These are phyloP conservation scores for Acanthamoeba healyi DNA, from an alignment of 208 protist species.

Conservation along the genomic window DNA sequence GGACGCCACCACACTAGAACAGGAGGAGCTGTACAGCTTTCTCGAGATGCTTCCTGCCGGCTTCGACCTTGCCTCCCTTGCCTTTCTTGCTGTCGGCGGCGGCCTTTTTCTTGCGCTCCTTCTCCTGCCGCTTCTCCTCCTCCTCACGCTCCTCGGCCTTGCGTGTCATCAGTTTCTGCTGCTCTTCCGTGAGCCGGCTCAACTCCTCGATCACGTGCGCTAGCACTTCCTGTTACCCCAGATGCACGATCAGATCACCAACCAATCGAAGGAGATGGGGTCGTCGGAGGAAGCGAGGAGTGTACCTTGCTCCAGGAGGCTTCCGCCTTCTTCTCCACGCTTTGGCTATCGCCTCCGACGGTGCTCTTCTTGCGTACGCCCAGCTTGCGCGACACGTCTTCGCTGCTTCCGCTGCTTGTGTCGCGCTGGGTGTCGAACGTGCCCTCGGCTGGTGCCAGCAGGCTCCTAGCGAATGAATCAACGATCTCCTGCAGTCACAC, in stretches of 20 bases:
- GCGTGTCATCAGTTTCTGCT: neutral
- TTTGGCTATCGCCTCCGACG: neutral
- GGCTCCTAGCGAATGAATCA: slow-evolving; percentile 53
- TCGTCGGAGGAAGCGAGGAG: neutral
- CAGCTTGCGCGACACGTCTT: neutral
- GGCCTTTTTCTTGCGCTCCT: neutral
- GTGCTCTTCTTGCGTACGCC: slow-evolving; percentile 21
- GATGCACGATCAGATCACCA: no score
- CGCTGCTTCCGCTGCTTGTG: neutral
- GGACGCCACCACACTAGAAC: no score
- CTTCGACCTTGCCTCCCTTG: slow-evolving; percentile 11
- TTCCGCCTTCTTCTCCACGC: neutral
- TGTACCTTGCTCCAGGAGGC: neutral
- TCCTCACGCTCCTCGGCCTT: slow-evolving; percentile 21
- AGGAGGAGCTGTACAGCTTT: neutral
- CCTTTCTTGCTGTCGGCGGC: no score
- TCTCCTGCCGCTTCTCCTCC: neutral
- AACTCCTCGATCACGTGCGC: neutral
- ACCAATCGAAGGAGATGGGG: no score
- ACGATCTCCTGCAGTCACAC: slow-evolving; percentile 70
- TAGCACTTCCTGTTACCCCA: slow-evolving; percentile 4
- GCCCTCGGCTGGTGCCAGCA: slow-evolving; percentile 46
- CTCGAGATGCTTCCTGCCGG: neutral
- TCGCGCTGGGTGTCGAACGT: neutral
- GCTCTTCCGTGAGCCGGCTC: neutral